Base-by-base conservation (phyloP, 2,329 filamentous ascomycete genomes). In the Fusarium heterosporum region DNA sequence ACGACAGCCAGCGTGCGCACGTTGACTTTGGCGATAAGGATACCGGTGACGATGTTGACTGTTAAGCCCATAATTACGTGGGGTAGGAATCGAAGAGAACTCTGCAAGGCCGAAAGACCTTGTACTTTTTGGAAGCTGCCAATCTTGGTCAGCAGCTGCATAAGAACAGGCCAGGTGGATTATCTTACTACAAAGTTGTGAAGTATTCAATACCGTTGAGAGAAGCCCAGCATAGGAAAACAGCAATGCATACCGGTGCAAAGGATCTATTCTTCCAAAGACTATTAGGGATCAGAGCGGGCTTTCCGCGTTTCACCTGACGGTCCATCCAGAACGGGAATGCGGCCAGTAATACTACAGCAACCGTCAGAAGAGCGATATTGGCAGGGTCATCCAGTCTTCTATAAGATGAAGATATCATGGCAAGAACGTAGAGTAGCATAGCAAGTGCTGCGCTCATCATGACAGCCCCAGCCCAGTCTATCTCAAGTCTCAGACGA, bases 271-370 rank as follows among this genome's bases (percentile, higher is more conserved):
- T 88, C 5, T 76, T 80, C 87, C 87, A 89, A 0, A 90, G 74
- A 0, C 80, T 81, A 64, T 89, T 89, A 0, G 87, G 87, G 6
- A 90, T 87, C 4, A 90, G 72, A 0, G 86, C 86, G 14, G 87
- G 83, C 8, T 79, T 78, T 3, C 78, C 76, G 1, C 76, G 72
- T 8, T 75, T 79, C 28, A 83, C 82, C 51, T 86, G 87, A 4
- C 78, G 76, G 3, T 79, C 75, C 57, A 87, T 83, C 87, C 87
- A 89, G 19, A 82, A 71, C 1, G 84, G 79, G 59, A 90, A 90
- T 0, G 74, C 72, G 0, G 80, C 80, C 1, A 88, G 73, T 4
- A 83, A 62, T 1, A 78, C 62, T 2, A 84, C 59, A 0, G 82
- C 80, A 1, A 83, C 46, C 1, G 76, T 71, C 1, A 89, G 73